phyloP scores from a whole-genome alignment of 2,329 filamentous ascomycete genomes.

The Nectriaceae sp. region DNA sequence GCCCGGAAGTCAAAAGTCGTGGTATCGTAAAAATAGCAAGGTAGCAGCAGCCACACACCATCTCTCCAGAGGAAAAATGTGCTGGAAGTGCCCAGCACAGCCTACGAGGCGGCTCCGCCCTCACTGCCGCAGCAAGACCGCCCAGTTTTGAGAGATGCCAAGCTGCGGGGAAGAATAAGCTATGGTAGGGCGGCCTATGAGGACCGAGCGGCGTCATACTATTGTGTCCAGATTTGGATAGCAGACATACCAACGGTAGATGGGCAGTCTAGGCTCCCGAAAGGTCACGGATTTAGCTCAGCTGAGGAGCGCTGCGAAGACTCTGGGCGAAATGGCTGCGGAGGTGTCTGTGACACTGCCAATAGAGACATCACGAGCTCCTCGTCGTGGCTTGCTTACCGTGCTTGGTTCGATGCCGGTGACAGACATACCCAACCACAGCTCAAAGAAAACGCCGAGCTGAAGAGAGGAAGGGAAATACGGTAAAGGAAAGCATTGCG shows the following conservation, averaged over 20 bases:
- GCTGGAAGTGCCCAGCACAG: conserved; percentile 2
- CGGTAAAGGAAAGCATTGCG: no score
- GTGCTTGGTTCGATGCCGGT: no score
- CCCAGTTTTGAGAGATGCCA: not conserved
- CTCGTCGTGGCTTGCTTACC: not conserved
- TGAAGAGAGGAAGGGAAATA: no score
- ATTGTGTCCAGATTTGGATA: no score
- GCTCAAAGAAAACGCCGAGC: no score
- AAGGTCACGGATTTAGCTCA: not conserved
- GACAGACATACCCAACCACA: no score
- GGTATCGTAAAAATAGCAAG: conserved; percentile 7
- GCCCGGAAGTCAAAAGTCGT: no score
- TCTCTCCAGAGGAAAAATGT: not conserved
- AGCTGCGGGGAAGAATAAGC: not conserved
- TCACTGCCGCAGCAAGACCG: not conserved
- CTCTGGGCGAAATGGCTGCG: not conserved
- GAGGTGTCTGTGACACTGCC: not conserved
- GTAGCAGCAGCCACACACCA: conserved; percentile 6
- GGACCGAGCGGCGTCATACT: not conserved
- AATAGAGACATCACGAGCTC: conserved; percentile 2
- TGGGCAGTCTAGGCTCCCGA: not conserved
- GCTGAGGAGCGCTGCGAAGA: not conserved
- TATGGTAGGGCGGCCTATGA: conserved; percentile 5
- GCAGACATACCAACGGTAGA: conserved; percentile 5
- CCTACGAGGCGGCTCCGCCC: conserved; percentile 7